Conservation (phyloP, 352 stramenopile genomes). For the Phytophthora fragariaefolia region DNA sequence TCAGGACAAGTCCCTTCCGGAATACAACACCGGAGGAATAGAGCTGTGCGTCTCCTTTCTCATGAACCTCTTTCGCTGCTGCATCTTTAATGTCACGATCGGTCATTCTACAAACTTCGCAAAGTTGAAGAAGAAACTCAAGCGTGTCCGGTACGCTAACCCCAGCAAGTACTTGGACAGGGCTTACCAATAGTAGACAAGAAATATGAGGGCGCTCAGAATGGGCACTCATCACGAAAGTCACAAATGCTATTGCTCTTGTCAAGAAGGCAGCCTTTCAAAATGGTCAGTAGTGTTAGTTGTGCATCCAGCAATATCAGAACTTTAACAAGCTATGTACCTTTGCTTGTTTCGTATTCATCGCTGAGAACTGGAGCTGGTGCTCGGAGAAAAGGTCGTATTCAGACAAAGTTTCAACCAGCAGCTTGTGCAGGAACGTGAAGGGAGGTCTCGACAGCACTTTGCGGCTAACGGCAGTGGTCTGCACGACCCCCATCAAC, state of each 20-base stretch:
- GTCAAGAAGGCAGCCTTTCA: conserved; percentile 76
- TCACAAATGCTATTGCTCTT: conserved; percentile 77
- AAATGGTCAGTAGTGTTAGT: neutral
- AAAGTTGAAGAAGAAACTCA: conserved; percentile 80
- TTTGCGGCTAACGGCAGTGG: conserved; percentile 70
- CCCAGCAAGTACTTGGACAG: conserved; percentile 83
- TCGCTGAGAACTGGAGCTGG: conserved; percentile 66
- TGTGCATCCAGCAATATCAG: too few species aligned
- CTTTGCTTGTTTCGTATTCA: conserved; percentile 81
- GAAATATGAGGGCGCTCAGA: conserved; percentile 57
- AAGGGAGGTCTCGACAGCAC: conserved; percentile 79
- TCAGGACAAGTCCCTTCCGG: conserved; percentile 65
- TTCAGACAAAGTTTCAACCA: conserved; percentile 66
- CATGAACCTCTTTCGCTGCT: conserved; percentile 56
- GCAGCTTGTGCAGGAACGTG: conserved; percentile 84
- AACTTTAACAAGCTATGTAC: conserved; percentile 13
- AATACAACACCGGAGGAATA: conserved; percentile 83
- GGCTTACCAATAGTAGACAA: conserved; percentile 79
- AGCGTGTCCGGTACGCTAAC: conserved; percentile 69
- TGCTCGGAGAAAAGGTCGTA: conserved; percentile 72
- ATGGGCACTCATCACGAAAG: conserved; percentile 54
- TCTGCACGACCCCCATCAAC: conserved; percentile 70
- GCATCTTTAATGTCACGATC: conserved; percentile 58
- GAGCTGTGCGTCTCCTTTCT: conserved; percentile 71
- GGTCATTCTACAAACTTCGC: conserved; percentile 58